Base-by-base conservation (phyloP, 2,329 filamentous ascomycete species). In the Talaromyces funiculosus region DNA sequence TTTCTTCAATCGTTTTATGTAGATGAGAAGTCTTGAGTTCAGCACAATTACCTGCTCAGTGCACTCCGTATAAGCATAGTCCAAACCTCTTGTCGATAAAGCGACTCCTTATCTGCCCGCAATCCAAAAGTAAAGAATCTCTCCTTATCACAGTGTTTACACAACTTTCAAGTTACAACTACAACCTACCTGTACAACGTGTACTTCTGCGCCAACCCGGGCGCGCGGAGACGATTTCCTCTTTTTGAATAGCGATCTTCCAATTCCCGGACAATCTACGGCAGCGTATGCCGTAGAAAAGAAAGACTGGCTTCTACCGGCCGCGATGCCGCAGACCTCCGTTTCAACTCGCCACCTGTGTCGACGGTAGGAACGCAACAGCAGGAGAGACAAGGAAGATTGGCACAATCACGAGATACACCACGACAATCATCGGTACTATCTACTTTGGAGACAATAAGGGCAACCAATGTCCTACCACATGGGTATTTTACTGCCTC, bases 271-370 rank as follows among this genome's bases (percentile, higher is more conserved):
- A 40, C 9, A 59, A 24, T 26, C 51, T 57, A 62, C 63, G 63
- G 63, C 62, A 45, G 71, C 71, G 71, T 69, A 72, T 71, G 73
- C 73, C 72, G 72, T 68, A 65, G 64, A 42, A 37, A 51, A 64
- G 64, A 66, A 74, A 35, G 18, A 38, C 73, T 75, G 73, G 73
- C 73, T 75, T 71, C 69, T 69, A 67, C 65, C 72, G 68, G 66
- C 68, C 68, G 71, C 70, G 69, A 74, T 74, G 73, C 66, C 65
- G 69, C 70, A 68, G 68, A 71, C 69, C 63, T 68, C 69, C 66
- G 70, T 71, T 67, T 67, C 67, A 60, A 65, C 40, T 53, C 67
- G 53, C 67, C 67, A 64, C 67, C 65, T 62, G 59, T 67, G 51
- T 63, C 67, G 62, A 65, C 60, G 40, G 22, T 42, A 51, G 18